Evolutionary conservation across 2,329 filamentous ascomycete species (phyloP), one percentile per base, ranked within the genome.

Genomic region (Nigrospora sphaerica): DNA sequence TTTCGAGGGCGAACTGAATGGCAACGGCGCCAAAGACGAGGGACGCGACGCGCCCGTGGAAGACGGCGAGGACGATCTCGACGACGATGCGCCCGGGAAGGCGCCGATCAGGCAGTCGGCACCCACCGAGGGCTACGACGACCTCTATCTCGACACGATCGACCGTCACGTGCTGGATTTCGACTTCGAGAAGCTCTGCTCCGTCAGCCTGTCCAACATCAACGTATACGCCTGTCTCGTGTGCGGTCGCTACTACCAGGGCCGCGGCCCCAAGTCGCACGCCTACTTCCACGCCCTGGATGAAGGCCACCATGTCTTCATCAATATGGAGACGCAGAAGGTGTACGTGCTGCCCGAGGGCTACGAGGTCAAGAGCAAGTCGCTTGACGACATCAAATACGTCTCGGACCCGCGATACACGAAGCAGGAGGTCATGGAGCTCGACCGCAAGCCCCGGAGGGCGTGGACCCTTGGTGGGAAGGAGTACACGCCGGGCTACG

Each of bases 181-280:
- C 63, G 93, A 98, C 68, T 98, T 98, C 64, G 93, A 98, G 65
- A 98, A 98, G 74, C 81, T 96, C 12, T 98, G 93, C 70, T 97
- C 92, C 19, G 78, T 98, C 54, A 95, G 89, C 32, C 78, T 98
- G 9, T 95, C 91, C 42, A 97, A 97, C 64, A 96, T 97, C 71
- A 98, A 98, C 63, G 91, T 98, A 39, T 98, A 98, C 65, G 93
- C 93, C 11, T 98, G 93, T 61, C 79, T 98, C 12, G 88, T 97
- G 1, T 98, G 93, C 65, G 93, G 93, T n/a, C 92, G 89, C 65
- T 98, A 98, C 72, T 98, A 86, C 65, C 90, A 96, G 67, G 93
- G 93, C 45, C 81, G 93, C 57, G 93, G 93, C 0, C 86, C 87
- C 14, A 95, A 93, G 62, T 96, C 92, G 44, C 87, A 96, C 67